Conservation (phyloP, 2,329 filamentous ascomycete genomes). For the Fusarium oligoseptatum region DNA sequence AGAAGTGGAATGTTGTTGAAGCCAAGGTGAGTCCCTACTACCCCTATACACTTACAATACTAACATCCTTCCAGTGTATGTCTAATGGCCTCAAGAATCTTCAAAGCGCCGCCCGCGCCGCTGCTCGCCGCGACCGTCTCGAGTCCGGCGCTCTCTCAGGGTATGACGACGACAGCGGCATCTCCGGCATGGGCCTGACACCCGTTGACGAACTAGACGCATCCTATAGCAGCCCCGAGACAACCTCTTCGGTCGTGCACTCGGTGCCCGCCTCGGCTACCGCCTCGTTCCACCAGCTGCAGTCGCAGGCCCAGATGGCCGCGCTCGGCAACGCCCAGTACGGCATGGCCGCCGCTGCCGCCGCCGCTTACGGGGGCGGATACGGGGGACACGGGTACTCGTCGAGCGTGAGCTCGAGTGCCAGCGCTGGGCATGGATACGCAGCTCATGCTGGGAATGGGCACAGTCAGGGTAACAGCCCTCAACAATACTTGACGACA, state of each 20-base stretch:
- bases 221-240: conserved; percentile 69
- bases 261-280: conserved; percentile 55
- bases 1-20: conserved; percentile 82
- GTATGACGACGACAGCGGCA: conserved; percentile 79
- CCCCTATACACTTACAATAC: neutral
- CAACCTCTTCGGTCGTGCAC: conserved; percentile 59
- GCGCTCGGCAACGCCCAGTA: conserved; percentile 37
- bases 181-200: conserved; percentile 72
- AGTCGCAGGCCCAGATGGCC: conserved; percentile 39
- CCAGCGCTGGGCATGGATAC: conserved; percentile 54
- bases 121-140: conserved; percentile 73
- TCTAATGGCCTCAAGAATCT: conserved; percentile 86
- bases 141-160: conserved; percentile 59
- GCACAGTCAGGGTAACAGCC: conserved; percentile 56
- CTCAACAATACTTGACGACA: conserved; percentile 58
- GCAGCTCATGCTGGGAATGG: conserved; percentile 43
- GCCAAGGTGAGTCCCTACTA: conserved; percentile 63
- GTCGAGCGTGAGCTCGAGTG: conserved; percentile 66
- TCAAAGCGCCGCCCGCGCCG: conserved; percentile 75
- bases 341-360: conserved; percentile 29
- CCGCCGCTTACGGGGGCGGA: conserved; percentile 35
- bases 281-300: conserved; percentile 48
- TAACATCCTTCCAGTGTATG: conserved; percentile 74
- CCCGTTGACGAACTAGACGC: conserved; percentile 71
- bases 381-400: conserved; percentile 62